These are phyloP conservation scores for Pelargonium australe DNA, from an alignment of 441 rosid species.

Conservation along the genomic window DNA sequence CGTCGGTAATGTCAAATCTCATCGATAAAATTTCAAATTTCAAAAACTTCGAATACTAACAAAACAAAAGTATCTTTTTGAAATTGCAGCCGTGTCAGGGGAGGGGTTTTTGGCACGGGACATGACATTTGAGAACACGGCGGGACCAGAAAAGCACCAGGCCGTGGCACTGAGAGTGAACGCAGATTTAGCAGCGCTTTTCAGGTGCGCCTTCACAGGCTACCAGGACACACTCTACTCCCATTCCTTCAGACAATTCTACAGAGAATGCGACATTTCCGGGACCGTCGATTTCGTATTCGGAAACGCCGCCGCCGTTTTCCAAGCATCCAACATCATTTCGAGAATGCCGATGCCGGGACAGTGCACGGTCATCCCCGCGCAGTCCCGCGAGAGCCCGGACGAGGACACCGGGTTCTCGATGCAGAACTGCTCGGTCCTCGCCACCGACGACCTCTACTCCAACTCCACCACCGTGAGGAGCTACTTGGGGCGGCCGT, in stretches of 20 bases:
- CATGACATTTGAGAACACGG: conserved; percentile 55
- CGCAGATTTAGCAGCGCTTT: conserved; percentile 67
- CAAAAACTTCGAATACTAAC: too few species aligned
- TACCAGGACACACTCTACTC: conserved; percentile 68
- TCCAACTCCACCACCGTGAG: conserved; percentile 28
- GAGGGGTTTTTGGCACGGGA: conserved; percentile 81
- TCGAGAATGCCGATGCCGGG: conserved; percentile 58
- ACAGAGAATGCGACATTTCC: conserved; percentile 64
- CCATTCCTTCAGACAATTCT: conserved; percentile 81
- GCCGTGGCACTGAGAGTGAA: conserved; percentile 71
- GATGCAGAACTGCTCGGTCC: conserved; percentile 63
- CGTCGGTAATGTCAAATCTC: too few species aligned
- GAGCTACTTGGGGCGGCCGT: conserved; percentile 77
- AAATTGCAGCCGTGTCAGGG: conserved; percentile 61
- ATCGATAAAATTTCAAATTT: too few species aligned
- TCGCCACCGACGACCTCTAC: conserved; percentile 44
- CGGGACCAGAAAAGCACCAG: conserved; percentile 69
- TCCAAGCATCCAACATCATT: conserved; percentile 61
- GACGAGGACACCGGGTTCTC: conserved; percentile 81
- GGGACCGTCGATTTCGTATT: conserved; percentile 79
- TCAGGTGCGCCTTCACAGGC: conserved; percentile 47
- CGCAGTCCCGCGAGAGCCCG: conserved; percentile 57
- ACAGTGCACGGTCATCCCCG: conserved; percentile 67
- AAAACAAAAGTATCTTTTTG: background rate
- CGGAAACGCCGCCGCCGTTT: conserved; percentile 71